Base-by-base conservation (phyloP, 345 rosid genomes). In the Anacardium occidentale region DNA sequence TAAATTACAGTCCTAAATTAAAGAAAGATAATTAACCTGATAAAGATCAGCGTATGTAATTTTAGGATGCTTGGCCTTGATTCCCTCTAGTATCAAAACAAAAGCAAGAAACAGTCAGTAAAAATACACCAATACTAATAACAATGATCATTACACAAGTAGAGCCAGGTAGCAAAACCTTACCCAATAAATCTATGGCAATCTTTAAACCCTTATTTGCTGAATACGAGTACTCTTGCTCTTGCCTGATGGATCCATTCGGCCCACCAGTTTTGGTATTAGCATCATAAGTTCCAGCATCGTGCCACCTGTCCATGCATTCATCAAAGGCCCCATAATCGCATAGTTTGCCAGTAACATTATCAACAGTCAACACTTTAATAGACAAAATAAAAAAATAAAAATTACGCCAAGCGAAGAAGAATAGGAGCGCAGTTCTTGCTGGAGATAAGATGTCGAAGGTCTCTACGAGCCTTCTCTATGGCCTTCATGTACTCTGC, bases 271-370 rank as follows among this genome's bases (percentile, higher is more conserved):
- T 91, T 79, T 79, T 88, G 9, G 88, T 87, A 48, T 78, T 85
- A 1, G 90, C 89, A 78, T 91, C 95, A 64, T 91, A 91, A 18
- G 97, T 94, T 70, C 98, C 97, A 8, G 98, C 98, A 44, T 94
- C 93, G 64, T 91, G 97, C 94, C 94, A 93, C 77, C 93, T 89
- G 71, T 52, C 32, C 1, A 69, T 45, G 14, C 17, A 18, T 10
- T 24, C 40, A 74, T 21, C 29, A 21, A 32, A 40, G 29, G 29
- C n/a, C 6, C 63, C 53, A 37, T 37, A 37, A 37, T 37, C 42
- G 7, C 10, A 37, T 6, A 37, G 42, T 37, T 5, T 7, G 7
- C 42, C 6, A 34, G 37, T 34, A 3, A 34, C 37, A 34, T 3
- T 34, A 34, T n/a, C n/a, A n/a, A n/a, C n/a, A n/a, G n/a, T 37